Conservation (phyloP, 257 asterid genomes). For the Solanum appendiculatum region DNA sequence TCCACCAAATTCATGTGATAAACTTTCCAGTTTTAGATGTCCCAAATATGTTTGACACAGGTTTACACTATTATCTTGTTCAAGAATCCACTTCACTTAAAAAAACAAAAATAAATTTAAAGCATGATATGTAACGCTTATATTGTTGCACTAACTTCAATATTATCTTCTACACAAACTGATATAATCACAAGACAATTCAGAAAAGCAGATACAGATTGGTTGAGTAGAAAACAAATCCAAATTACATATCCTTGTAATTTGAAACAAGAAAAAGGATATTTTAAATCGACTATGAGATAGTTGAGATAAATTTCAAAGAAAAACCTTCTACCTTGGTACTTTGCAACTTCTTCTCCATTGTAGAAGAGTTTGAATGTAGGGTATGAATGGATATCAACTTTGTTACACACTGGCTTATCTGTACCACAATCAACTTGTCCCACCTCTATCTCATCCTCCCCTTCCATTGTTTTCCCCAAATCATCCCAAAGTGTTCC, state of each 20-base stretch:
- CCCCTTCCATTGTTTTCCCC: constrained; percentile 92
- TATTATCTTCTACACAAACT: not conserved
- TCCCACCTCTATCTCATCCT: constrained; percentile 94
- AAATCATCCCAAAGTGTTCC: constrained; percentile 96
- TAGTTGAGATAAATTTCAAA: not conserved
- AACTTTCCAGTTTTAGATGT: not conserved
- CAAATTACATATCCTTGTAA: not conserved
- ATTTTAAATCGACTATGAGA: not conserved
- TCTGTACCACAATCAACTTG: constrained; percentile 82
- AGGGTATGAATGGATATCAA: constrained; percentile 92
- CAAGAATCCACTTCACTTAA: not conserved
- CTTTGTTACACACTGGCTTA: constrained; percentile 73
- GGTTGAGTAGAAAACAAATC: not conserved
- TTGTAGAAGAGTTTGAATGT: constrained; percentile 90
- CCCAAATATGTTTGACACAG: not conserved
- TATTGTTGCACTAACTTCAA: not conserved
- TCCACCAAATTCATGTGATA: not conserved
- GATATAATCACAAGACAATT: not conserved
- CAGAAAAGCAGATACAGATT: not conserved
- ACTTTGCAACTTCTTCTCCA: constrained; percentile 82
- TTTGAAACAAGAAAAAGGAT: not conserved
- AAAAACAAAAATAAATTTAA: not conserved
- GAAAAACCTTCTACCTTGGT: constrained; percentile 48
- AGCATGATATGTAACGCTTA: not conserved
- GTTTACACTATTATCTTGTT: not conserved